Evolutionary conservation across 2,329 filamentous ascomycete species (phyloP), one percentile per base, ranked within the genome.

Genomic region (Helotiales sp.): DNA sequence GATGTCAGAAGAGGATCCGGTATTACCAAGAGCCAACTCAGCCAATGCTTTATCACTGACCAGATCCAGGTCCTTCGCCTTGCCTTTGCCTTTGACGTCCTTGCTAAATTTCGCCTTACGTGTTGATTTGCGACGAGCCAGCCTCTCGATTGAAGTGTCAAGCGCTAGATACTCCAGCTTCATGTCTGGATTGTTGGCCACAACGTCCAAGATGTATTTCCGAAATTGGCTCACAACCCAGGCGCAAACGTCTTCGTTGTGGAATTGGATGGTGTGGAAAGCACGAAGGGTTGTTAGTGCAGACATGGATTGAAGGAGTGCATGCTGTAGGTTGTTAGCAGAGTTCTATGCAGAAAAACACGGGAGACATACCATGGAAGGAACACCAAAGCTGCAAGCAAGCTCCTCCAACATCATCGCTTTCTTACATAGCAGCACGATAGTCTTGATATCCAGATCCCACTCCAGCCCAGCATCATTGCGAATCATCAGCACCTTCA

Each of bases 151-250:
- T 0, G 72, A 74, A 9, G 79, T 71, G 15, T 75, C 79, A 42
- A 85, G 78, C 5, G 81, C 80, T 17, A 87, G 72, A 75, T 80
- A 87, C 66, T 86, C 80, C 2, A 87, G 73, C 63, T 81, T 81
- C 66, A 84, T 73, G 9, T 79, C 67, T 0, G 81, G 81, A 57
- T 81, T 76, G 58, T 86, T 81, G 1, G 80, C 77, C 2, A 87
- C 69, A 30, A 76, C 82, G 67, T 87, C 84, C 9, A 84, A 75
- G 27, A 83, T 76, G 66, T 86, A 86, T n/a, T 76, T 77, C 38
- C 80, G 76, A 2, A 81, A 80, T 70, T 87, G 83, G 17, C 77
- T 75, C 71, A 81, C 78, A 7, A 85, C 79, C 73, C 78, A 83
- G 13, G 79, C 72, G 56, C 82, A 85, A 0, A 79, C 80, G 61